phyloP scores from a whole-genome alignment of 2,329 filamentous ascomycete species.

The Clonostachys byssicola region DNA sequence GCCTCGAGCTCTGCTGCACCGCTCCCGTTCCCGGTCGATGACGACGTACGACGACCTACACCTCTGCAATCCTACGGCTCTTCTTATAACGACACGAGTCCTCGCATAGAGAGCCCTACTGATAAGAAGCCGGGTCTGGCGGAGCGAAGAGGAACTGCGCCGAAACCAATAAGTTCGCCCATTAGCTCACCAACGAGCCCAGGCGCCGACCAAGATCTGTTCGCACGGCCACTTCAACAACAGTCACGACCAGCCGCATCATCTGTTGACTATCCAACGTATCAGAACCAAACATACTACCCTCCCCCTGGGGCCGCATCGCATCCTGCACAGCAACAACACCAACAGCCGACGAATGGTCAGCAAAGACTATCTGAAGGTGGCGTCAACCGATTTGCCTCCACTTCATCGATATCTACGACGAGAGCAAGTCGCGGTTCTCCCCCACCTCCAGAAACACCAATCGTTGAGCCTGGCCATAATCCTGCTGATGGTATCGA shows the following conservation, averaged over 20 bases:
- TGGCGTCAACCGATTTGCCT: constrained; percentile 60
- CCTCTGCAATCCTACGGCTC: constrained; percentile 39
- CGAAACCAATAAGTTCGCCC: constrained; percentile 80
- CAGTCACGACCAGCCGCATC: constrained; percentile 32
- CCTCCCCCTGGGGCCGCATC: constrained; percentile 45
- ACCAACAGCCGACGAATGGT: constrained; percentile 17
- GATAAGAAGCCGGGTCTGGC: constrained; percentile 65
- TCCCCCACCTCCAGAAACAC: constrained; percentile 91
- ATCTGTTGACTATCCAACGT: constrained; percentile 37
- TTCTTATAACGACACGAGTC: constrained; percentile 43
- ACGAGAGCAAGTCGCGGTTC: constrained; percentile 89
- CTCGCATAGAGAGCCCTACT: constrained; percentile 50
- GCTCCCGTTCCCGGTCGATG: constrained; percentile 72
- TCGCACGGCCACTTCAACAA: constrained; percentile 59
- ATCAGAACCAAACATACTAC: constrained; percentile 56
- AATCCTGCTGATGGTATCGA: constrained; percentile 81
- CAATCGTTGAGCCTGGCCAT: constrained; percentile 67
- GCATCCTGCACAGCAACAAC: constrained; percentile 7
- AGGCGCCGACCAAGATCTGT: constrained; percentile 73
- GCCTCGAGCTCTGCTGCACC: constrained; percentile 65
- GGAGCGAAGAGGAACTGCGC: constrained; percentile 76
- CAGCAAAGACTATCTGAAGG: background rate
- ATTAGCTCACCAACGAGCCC: constrained; percentile 79
- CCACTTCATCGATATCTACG: constrained; percentile 89
- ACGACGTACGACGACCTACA: constrained; percentile 43